Evolutionary conservation across 495 filamentous ascomycete genomes (phyloP), one percentile per base, ranked within the genome.

Genomic region (Letharia lupina): DNA sequence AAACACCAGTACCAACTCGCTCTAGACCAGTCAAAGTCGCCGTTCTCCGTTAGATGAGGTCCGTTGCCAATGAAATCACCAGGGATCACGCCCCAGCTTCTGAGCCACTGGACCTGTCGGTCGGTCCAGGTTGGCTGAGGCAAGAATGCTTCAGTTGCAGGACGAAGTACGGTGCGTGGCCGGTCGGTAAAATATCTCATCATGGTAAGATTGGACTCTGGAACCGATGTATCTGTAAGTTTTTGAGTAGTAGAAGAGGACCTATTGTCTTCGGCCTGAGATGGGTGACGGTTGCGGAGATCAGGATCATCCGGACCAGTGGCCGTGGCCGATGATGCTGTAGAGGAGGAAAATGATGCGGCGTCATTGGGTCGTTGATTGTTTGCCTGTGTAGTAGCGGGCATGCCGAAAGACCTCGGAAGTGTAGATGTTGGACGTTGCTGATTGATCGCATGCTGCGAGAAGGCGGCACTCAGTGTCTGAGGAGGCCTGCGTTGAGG

Each of bases 51-150:
- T 52, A 89, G 81, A 48, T 90, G 89, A 31, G 93, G 86, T 62
- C 86, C 83, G 68, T 86, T 86, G 6, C 91, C 91, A 64, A 95
- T 93, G 65, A 94, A 85, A 66, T 91, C 89, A 39, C 88, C 84
- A 7, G 83, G 87, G 68, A 92, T 87, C 83, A 87, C 89, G 64
- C 79, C 82, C 61, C 89, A 71, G 59, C 89, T 76, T 1, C 87
- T 86, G 44, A 91, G 83, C 37, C 83, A 81, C 47, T 79, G 80
- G 42, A 88, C 72, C 18, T 87, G 69, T 60, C 85, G 81, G 76
- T 91, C 84, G 31, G 80, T 77, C 54, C 81, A 78, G 7, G 85
- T 85, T 13, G 80, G 80, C 69, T 86, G 82, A 2, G 88, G 87
- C 4, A 87, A 79, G 56, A 91, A 79, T 15, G 87, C 89, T 74